Evolutionary conservation across 2,329 filamentous ascomycete species (phyloP).

Genomic region (Verticillium nonalfalfae): DNA sequence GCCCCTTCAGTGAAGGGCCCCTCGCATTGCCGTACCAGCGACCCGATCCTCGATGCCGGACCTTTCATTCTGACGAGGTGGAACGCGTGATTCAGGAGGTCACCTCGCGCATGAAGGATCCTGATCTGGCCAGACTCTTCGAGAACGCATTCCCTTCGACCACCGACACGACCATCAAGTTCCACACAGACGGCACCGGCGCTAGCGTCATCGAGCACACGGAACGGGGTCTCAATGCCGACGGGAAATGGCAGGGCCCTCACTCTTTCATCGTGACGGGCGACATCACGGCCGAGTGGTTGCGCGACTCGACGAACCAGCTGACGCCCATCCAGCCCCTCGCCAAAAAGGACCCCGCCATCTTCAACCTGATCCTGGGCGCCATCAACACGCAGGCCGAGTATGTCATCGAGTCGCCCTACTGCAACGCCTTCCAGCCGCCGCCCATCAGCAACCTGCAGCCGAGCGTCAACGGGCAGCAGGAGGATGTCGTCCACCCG

Average conservation of each 20-base stretch:
- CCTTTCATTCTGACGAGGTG: constrained; percentile 79
- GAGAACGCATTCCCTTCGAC: constrained; percentile 94
- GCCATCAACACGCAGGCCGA: constrained; percentile 96
- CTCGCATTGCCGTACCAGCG: constrained; percentile 80
- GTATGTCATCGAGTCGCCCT: constrained; percentile 89
- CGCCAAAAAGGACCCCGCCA: constrained; percentile 70
- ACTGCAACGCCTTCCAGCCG: constrained; percentile 98
- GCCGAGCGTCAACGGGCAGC: constrained; percentile 71
- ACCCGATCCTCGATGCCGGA: constrained; percentile 74
- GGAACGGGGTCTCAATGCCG: constrained; percentile 30
- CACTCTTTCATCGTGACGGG: constrained; percentile 93
- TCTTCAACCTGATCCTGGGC: constrained; percentile 77
- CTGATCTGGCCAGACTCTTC: constrained; percentile 85
- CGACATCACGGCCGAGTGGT: constrained; percentile 89
- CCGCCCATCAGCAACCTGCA: constrained; percentile 74
- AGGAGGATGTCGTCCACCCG: constrained; percentile 80
- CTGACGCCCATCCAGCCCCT: constrained; percentile 82
- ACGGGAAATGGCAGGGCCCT: constrained; percentile 69
- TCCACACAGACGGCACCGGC: constrained; percentile 62
- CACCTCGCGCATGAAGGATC: constrained; percentile 71
- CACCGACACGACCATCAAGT: constrained; percentile 82
- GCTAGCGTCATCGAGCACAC: constrained; percentile 18
- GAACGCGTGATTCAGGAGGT: constrained; percentile 84
- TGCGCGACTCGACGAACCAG: constrained; percentile 91
- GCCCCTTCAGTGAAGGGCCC: constrained; percentile 73